Evolutionary conservation across 179 eudicot species (phyloP).

Genomic region (Spergularia azorica): DNA sequence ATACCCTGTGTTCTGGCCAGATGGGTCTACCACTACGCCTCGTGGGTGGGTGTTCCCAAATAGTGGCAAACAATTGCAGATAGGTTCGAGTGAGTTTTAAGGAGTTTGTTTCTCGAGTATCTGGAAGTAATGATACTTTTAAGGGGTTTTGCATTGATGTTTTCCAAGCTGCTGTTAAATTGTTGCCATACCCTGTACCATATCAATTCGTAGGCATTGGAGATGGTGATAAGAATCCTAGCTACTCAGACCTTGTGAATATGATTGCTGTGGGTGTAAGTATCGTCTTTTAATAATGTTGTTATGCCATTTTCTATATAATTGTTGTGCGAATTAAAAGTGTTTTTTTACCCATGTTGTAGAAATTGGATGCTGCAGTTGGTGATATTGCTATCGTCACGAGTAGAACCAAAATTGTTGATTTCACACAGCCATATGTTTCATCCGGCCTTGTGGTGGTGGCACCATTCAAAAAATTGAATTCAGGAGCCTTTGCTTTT

Average conservation of each 20-base stretch:
- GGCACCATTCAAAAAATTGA: slow-evolving; percentile 64
- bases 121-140: slow-evolving; percentile 49
- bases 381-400: slow-evolving; percentile 92
- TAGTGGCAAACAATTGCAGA: slow-evolving; percentile 60
- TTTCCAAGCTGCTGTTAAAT: slow-evolving; percentile 68
- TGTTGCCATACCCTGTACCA: slow-evolving; percentile 85
- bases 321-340: slow-evolving; percentile 10
- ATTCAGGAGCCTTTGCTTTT: slow-evolving; percentile 85
- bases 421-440: slow-evolving; percentile 88
- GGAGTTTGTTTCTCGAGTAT: slow-evolving; percentile 71
- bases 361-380: slow-evolving; percentile 80
- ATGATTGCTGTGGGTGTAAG: slow-evolving; percentile 72
- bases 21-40: slow-evolving; percentile 58
- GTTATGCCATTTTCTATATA: neutral
- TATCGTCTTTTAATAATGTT: neutral
- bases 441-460: slow-evolving; percentile 90
- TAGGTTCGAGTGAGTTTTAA: slow-evolving; percentile 67
- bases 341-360: slow-evolving; percentile 13
- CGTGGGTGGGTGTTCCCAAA: slow-evolving; percentile 98
- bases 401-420: slow-evolving; percentile 77
- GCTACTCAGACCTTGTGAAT: slow-evolving; percentile 67
- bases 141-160: slow-evolving; percentile 94
- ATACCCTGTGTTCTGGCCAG: slow-evolving; percentile 80
- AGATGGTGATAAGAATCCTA: slow-evolving; percentile 76
- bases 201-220: slow-evolving; percentile 77